These are phyloP conservation scores for Exophiala oligosperma DNA, from an alignment of 2,329 filamentous ascomycete species.

Conservation along the genomic window DNA sequence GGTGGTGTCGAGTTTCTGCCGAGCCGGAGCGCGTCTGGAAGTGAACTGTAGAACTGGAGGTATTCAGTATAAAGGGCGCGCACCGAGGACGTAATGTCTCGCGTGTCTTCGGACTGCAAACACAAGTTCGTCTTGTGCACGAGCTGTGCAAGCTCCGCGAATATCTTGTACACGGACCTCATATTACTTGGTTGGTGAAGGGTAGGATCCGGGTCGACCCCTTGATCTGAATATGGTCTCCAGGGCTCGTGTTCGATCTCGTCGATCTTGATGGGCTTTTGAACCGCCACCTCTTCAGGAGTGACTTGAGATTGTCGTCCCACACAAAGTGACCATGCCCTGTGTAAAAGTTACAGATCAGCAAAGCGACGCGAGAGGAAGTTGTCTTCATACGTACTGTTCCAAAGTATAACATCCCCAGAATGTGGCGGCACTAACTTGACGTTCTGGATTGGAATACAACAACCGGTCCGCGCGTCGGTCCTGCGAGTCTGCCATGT, in stretches of 20 bases:
- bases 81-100: not conserved
- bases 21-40: conserved; percentile 7
- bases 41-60: conserved; percentile 4
- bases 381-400: not conserved
- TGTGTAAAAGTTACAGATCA: not conserved
- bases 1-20: conserved; percentile 8
- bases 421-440: conserved; percentile 7
- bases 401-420: conserved; percentile 11
- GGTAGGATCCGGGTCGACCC: not conserved
- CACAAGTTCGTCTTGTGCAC: conserved; percentile 2
- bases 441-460: not conserved
- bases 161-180: conserved; percentile 4
- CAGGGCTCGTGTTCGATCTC: conserved; percentile 10
- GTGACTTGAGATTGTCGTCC: conserved; percentile 1
- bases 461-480: not conserved
- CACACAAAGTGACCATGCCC: conserved; percentile 4
- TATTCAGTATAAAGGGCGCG: conserved; percentile 3
- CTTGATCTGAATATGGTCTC: conserved; percentile 3
- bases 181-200: conserved; percentile 2
- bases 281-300: not conserved
- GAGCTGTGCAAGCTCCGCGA: conserved; percentile 4
- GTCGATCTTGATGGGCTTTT: conserved; percentile 6
- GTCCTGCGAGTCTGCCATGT: conserved; percentile 2
- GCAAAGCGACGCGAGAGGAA: too few relatives aligned
- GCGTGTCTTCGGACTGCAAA: not conserved